These are phyloP conservation scores for Mikania micrantha DNA, from an alignment of 129 eudicot genomes.

Conservation along the genomic window DNA sequence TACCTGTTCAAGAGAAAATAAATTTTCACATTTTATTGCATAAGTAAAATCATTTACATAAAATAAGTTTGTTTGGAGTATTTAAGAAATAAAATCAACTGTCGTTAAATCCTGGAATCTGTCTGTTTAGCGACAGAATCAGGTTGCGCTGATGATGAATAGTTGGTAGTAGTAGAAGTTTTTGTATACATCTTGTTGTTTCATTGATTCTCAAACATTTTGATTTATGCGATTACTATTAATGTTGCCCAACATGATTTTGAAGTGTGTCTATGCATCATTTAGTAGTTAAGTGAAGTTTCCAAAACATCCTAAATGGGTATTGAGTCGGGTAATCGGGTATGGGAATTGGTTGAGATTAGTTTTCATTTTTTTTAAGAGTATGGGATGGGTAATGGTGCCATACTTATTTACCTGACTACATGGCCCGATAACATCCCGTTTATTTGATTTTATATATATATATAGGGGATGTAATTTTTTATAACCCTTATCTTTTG, in stretches of 20 bases:
- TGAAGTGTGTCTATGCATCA: too few species aligned
- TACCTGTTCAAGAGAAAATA: conserved; percentile 79
- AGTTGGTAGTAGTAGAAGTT: neutral
- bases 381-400: too few species aligned
- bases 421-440: too few species aligned
- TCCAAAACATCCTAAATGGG: too few species aligned
- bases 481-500: too few species aligned
- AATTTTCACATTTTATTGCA: neutral
- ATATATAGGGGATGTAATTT: too few species aligned
- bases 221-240: neutral
- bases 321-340: too few species aligned
- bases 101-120: neutral
- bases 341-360: too few species aligned
- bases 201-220: neutral
- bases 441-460: too few species aligned
- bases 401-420: too few species aligned
- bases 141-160: neutral
- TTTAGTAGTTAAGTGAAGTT: too few species aligned
- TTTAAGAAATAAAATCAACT: neutral
- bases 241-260: neutral
- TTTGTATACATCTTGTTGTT: neutral
- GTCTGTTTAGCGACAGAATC: neutral
- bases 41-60: neutral
- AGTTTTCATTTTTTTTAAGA: too few species aligned
- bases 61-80: neutral